A percentile compares a stretch with the other conserved stretches of the same genome.
phyloP scores from a whole-genome alignment of 257 asterid species.

The Solanum tacnaense region DNA sequence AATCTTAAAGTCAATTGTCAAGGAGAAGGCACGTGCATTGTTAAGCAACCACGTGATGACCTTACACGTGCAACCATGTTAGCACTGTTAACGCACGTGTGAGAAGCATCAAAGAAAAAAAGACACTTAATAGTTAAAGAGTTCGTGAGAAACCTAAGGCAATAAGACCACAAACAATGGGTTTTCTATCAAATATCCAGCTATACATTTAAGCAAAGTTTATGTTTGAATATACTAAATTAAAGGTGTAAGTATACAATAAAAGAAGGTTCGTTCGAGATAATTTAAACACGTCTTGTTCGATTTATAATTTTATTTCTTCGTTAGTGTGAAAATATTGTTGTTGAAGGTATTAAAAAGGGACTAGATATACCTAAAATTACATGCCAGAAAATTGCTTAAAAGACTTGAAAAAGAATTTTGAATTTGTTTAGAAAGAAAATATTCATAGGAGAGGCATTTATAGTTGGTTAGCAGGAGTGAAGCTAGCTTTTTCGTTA shows the following conservation, averaged over 20 bases:
- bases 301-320: neutral
- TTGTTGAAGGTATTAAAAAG: neutral
- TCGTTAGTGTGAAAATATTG: neutral
- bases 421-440: neutral
- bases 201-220: neutral
- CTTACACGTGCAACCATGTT: constrained; percentile 53
- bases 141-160: neutral
- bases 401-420: neutral
- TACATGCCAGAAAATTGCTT: neutral
- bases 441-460: neutral
- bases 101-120: constrained; percentile 33
- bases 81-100: constrained; percentile 40
- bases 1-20: constrained; percentile 10
- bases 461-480: neutral
- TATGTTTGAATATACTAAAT: neutral
- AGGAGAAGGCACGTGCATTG: constrained; percentile 40
- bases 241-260: neutral
- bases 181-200: neutral
- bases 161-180: neutral
- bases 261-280: neutral
- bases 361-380: neutral
- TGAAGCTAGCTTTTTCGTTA: fast-evolving
- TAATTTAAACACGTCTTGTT: neutral
- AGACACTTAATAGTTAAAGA: neutral
- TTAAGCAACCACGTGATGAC: constrained; percentile 28